A percentile compares a stretch with the other conserved stretches of the same genome.
Conservation (phyloP, 371 early-diverging fungal genomes). For the Mucor piriformis region DNA sequence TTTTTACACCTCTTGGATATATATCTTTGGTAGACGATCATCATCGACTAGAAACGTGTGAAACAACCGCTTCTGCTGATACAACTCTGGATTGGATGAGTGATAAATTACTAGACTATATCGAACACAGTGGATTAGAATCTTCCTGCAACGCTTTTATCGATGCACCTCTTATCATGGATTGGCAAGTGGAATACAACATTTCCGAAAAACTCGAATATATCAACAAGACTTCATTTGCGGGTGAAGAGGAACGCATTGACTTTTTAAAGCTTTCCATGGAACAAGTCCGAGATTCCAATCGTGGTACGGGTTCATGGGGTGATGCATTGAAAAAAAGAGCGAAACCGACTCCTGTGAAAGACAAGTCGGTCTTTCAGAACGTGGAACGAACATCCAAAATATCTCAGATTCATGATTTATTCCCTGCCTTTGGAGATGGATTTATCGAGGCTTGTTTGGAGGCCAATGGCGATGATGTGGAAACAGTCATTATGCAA, state of each 20-base stretch:
- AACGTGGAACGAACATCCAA: conserved; percentile 13
- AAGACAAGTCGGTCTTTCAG: conserved; percentile 4
- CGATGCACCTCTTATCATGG: conserved; percentile 79
- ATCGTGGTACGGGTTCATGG: conserved; percentile 39
- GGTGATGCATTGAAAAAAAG: conserved; percentile 13
- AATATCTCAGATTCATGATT: conserved; percentile 80
- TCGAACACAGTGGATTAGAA: conserved; percentile 52
- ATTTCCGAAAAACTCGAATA: conserved; percentile 58
- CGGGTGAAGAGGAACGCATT: conserved; percentile 66
- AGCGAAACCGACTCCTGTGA: conserved; percentile 10
- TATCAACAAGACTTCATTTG: conserved; percentile 44
- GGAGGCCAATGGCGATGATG: conserved; percentile 59
- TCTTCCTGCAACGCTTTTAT: conserved; percentile 42
- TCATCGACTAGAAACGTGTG: neutral
- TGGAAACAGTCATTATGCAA: conserved; percentile 75
- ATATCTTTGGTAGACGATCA: conserved; percentile 23
- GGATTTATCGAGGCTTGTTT: conserved; percentile 89
- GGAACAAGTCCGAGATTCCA: conserved; percentile 71
- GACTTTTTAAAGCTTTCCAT: conserved; percentile 69
- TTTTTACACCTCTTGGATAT: conserved; percentile 37
- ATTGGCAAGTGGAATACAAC: conserved; percentile 73
- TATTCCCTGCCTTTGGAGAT: conserved; percentile 86
- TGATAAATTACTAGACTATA: conserved; percentile 43
- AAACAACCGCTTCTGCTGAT: neutral
- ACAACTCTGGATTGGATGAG: conserved; percentile 38